These are phyloP conservation scores for Borovskyia barvae DNA, from an alignment of 208 protist species.

Conservation along the genomic window DNA sequence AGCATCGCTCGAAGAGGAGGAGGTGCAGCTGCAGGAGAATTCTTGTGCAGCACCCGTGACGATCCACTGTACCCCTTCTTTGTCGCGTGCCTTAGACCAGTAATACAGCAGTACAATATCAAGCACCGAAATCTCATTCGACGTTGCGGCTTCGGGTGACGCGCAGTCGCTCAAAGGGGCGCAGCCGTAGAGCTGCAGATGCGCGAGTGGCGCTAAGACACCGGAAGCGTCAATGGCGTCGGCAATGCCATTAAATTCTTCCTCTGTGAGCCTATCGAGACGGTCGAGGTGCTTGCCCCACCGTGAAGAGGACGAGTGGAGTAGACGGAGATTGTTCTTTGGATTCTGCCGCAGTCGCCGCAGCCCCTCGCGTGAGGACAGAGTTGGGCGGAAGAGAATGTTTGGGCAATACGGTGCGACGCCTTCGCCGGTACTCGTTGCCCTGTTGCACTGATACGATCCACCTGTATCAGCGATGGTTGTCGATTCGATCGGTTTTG, in stretches of 20 bases:
- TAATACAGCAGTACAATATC: slow-evolving; percentile 62
- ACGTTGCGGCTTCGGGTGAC: background rate
- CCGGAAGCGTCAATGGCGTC: slow-evolving; percentile 42
- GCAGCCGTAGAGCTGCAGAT: slow-evolving; percentile 54
- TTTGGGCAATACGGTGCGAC: slow-evolving; percentile 64
- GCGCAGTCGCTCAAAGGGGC: slow-evolving; percentile 5
- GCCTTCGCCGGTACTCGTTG: too few species aligned
- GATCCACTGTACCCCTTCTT: slow-evolving; percentile 39
- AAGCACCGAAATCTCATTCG: slow-evolving; percentile 27
- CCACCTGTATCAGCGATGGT: too few species aligned
- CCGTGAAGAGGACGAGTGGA: slow-evolving; percentile 19
- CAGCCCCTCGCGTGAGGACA: slow-evolving; percentile 32
- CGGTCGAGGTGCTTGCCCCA: slow-evolving; percentile 1
- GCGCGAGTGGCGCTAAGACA: slow-evolving; percentile 32
- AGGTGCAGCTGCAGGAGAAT: slow-evolving; percentile 17
- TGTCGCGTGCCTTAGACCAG: slow-evolving; percentile 42
- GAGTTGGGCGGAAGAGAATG: slow-evolving; percentile 29
- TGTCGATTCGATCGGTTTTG: background rate
- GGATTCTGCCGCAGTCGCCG: slow-evolving; percentile 24
- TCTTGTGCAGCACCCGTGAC: slow-evolving; percentile 11
- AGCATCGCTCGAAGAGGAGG: background rate
- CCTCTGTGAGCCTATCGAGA: slow-evolving; percentile 7
- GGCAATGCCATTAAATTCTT: slow-evolving; percentile 32
- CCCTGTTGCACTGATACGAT: too few species aligned
- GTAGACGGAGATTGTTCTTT: slow-evolving; percentile 49